Evolutionary conservation across 2,329 filamentous ascomycete species (phyloP).

Genomic region (Hansfordia pulvinata): DNA sequence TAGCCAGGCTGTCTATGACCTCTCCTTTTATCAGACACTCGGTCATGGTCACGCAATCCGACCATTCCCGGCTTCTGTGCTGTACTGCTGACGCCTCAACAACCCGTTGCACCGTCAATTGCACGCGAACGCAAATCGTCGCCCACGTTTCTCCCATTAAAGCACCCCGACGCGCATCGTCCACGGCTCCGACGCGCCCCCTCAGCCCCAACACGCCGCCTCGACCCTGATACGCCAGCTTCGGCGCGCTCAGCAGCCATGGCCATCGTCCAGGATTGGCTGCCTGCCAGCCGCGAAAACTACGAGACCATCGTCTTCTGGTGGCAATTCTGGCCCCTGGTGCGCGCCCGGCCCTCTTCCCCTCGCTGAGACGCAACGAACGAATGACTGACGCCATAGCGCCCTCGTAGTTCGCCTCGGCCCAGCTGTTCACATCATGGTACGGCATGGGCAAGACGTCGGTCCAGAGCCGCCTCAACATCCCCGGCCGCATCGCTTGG

Average conservation of each 20-base stretch:
- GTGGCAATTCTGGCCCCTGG: constrained; percentile 42
- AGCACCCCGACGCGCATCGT: no score
- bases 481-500: constrained; percentile 85
- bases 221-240: neutral
- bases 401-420: constrained; percentile 45
- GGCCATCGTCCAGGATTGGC: constrained; percentile 37
- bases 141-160: no score
- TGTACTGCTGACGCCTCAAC: no score
- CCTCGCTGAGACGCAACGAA: constrained; percentile 2
- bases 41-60: no score
- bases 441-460: constrained; percentile 94
- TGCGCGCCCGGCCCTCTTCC: constrained; percentile 17
- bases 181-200: no score
- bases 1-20: no score
- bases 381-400: constrained; percentile 1
- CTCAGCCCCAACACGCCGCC: no score
- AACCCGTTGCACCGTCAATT: no score
- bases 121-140: no score
- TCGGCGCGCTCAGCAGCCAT: constrained; percentile 14
- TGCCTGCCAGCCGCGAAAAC: constrained; percentile 43
- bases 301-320: constrained; percentile 36
- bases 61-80: no score
- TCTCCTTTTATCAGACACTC: no score
- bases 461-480: constrained; percentile 56
- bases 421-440: constrained; percentile 67